phyloP scores from a whole-genome alignment of 2,329 filamentous ascomycete species.

The Aaosphaeria arxii region DNA sequence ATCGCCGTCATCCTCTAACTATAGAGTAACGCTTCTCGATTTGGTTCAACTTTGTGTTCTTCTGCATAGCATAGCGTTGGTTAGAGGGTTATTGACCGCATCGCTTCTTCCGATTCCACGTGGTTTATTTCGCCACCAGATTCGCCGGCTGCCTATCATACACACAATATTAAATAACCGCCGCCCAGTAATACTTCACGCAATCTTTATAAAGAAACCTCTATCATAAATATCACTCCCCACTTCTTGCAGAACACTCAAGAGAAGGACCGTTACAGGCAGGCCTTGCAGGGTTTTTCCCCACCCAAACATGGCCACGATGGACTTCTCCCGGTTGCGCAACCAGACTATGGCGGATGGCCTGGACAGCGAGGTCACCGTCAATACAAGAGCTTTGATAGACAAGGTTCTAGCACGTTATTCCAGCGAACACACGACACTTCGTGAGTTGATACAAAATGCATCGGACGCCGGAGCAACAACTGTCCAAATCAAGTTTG shows the following conservation, averaged over 20 bases:
- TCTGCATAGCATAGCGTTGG: constrained; percentile 27
- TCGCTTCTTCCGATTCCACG: constrained; percentile 17
- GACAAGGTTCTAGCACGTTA: constrained; percentile 97
- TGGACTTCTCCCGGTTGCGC: constrained; percentile 66
- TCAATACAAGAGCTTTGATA: constrained; percentile 93
- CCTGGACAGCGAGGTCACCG: constrained; percentile 95
- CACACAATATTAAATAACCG: too few relatives aligned
- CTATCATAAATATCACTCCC: background rate
- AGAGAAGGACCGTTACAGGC: too few relatives aligned
- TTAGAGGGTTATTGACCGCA: constrained; percentile 11
- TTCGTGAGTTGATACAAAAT: constrained; percentile 95
- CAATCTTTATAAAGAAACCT: too few relatives aligned
- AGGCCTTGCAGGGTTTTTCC: too few relatives aligned
- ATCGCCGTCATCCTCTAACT: background rate
- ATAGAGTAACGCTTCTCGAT: background rate
- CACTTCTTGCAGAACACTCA: background rate
- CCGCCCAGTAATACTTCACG: too few relatives aligned
- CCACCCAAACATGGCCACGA: constrained; percentile 23
- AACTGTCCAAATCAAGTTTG: constrained; percentile 86
- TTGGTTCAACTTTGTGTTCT: background rate
- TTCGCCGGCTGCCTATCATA: background rate
- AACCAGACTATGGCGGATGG: constrained; percentile 86
- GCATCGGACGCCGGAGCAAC: constrained; percentile 94
- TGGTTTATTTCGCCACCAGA: constrained; percentile 23
- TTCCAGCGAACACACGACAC: constrained; percentile 84